Base-by-base conservation (phyloP, 306 rosid species). In the Quercus berberidifolia region DNA sequence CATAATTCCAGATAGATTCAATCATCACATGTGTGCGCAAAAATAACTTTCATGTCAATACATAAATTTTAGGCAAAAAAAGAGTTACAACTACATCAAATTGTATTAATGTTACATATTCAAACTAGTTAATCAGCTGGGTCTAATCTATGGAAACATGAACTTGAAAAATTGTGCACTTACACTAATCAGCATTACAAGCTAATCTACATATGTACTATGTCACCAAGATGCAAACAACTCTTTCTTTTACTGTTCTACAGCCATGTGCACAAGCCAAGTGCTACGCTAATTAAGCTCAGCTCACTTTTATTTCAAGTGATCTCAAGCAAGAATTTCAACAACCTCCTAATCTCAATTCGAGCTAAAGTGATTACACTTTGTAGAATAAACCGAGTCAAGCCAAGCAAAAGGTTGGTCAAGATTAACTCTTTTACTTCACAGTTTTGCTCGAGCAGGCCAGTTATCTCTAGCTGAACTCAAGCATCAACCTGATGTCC, bases 51-150 rank as follows among this genome's bases (percentile, higher is more conserved):
- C 69, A 75, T 51, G 78, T 21, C 19, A 55, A 26, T 76, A 65
- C 54, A 64, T 59, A 71, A 41, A 11, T 6, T 31, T 71, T 60
- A 56, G 19, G 41, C 71, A 71, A 46, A 55, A 35, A 63, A 80
- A 74, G 77, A 6, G 67, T 43, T 23, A 21, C 51, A 76, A 54
- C 57, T 70, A 57, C 76, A 80, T 30, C 57, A n/a, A 69, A 76
- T 33, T 49, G 55, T 59, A 59, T 28, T n/a, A 82, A 75, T 62
- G 78, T 74, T 49, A 49, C 78, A 43, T 20, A 60, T 54, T 63
- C 49, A 60, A 52, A 56, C 79, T 15, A 57, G 76, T 28, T 26
- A 74, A 60, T 55, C 35, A 21, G 73, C 57, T 68, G 67, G 77
- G 72, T 58, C 79, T 79, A 71, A 5, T 75, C 78, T 71, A 26